Evolutionary conservation across 345 rosid species (phyloP), one percentile per base, ranked within the genome.

Genomic region (Capsella bursapastoris): DNA sequence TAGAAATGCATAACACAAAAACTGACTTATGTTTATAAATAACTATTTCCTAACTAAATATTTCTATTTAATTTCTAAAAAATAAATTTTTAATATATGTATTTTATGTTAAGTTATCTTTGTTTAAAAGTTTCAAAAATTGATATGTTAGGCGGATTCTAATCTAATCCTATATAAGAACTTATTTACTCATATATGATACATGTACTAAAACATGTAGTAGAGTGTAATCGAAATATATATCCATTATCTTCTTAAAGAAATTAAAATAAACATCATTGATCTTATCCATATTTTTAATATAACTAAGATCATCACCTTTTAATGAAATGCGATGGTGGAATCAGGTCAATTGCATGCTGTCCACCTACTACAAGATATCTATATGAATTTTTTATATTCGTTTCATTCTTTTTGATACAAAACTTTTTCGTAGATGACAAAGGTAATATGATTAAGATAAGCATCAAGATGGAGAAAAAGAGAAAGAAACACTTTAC

Each of bases 321-420:
- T 71, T 49, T 50, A 38, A 38, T 50, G 53, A 62, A 60, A 72
- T 72, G 70, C 8, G 38, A 64, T 64, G 53, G 78, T 73, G 78
- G 78, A 73, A 65, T 49, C 72, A 57, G 58, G 65, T 25, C 58
- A 34, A 57, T 27, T 6, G 27, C 78, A 73, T 65, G 59, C 43
- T 73, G 77, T 73, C 65, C 71, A 65, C 28, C 78, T 56, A 65
- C 78, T 57, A 57, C 71, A 3, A 5, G 63, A 64, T 73, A 55
- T 57, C 64, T 56, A 1, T 57, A 31, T 27, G 3, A 45, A n/a
- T 65, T 65, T 11, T 65, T 64, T 44, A 65, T 65, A 45, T 22
- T 41, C 25, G 3, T 34, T 65, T 57, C 66, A 47, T 65, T 65
- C 18, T 45, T 44, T 44, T n/a, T 14, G 9, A 28, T 57, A 55